These are phyloP conservation scores for Acanthamoeba lenticulata DNA, from an alignment of 208 protist species.

Conservation along the genomic window DNA sequence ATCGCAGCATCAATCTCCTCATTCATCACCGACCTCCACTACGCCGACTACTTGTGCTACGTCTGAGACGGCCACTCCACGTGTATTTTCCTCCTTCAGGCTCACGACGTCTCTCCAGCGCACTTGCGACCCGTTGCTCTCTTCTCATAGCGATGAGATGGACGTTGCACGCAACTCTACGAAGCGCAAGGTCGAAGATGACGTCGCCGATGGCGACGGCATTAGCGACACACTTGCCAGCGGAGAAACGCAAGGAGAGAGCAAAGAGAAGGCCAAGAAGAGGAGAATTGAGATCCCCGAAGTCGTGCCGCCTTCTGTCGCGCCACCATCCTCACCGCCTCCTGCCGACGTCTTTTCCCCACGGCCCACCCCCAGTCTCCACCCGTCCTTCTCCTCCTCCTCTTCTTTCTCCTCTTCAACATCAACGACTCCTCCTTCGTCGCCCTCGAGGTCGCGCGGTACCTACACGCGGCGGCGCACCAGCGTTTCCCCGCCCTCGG, in stretches of 20 bases:
- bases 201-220: neutral
- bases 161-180: neutral
- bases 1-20: neutral
- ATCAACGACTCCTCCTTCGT: neutral
- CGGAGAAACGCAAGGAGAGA: neutral
- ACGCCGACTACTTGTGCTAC: neutral
- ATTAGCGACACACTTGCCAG: no score
- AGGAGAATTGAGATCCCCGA: neutral
- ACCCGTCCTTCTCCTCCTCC: neutral
- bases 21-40: neutral
- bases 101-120: slow-evolving; percentile 19
- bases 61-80: neutral
- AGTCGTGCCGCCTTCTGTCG: neutral
- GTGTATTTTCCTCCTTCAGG: neutral
- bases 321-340: neutral
- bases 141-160: neutral
- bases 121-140: neutral
- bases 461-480: neutral
- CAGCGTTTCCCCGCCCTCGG: neutral
- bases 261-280: neutral
- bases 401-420: neutral
- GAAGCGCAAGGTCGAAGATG: neutral
- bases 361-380: neutral
- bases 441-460: neutral
- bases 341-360: neutral